Evolutionary conservation across 352 stramenopile species (phyloP).

Genomic region (Globisporangium lucens): DNA sequence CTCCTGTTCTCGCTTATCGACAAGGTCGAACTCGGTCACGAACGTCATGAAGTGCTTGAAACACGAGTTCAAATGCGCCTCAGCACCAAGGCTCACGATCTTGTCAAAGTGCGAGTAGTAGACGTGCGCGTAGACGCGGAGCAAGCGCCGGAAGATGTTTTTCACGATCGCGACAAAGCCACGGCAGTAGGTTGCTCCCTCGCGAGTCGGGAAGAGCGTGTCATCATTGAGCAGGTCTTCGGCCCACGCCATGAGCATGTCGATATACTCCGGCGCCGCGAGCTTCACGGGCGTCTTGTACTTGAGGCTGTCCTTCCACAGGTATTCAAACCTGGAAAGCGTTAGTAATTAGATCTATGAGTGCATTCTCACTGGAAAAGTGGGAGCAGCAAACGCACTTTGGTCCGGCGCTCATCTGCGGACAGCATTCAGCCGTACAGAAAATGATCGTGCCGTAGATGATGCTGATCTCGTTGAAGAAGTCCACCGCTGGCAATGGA

Average conservation of each 20-base stretch:
- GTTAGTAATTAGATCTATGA: not conserved
- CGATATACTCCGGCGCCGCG: slow-evolving; percentile 88
- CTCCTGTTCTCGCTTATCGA: slow-evolving; percentile 93
- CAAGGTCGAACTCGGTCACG: slow-evolving; percentile 92
- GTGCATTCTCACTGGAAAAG: not conserved
- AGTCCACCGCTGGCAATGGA: slow-evolving; percentile 73
- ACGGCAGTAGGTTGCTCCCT: slow-evolving; percentile 68
- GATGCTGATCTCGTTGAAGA: slow-evolving; percentile 94
- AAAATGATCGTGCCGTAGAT: slow-evolving; percentile 90
- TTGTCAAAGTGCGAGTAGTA: slow-evolving; percentile 97
- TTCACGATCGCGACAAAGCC: slow-evolving; percentile 85
- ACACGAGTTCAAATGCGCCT: slow-evolving; percentile 96
- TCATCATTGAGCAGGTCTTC: slow-evolving; percentile 88
- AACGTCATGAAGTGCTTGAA: slow-evolving; percentile 99
- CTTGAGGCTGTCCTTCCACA: slow-evolving; percentile 80
- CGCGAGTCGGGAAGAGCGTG: slow-evolving; percentile 64
- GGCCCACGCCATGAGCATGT: slow-evolving; percentile 91
- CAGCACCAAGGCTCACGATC: slow-evolving; percentile 91
- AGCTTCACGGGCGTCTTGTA: slow-evolving; percentile 74
- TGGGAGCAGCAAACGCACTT: slow-evolving; percentile 32
- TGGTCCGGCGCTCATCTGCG: slow-evolving; percentile 70
- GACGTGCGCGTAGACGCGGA: slow-evolving; percentile 96
- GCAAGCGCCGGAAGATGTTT: slow-evolving; percentile 95
- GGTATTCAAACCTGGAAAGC: slow-evolving; percentile 74
- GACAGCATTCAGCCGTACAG: slow-evolving; percentile 60